phyloP scores from a whole-genome alignment of 176 grass and related monocot genomes.

The Poa annua region DNA sequence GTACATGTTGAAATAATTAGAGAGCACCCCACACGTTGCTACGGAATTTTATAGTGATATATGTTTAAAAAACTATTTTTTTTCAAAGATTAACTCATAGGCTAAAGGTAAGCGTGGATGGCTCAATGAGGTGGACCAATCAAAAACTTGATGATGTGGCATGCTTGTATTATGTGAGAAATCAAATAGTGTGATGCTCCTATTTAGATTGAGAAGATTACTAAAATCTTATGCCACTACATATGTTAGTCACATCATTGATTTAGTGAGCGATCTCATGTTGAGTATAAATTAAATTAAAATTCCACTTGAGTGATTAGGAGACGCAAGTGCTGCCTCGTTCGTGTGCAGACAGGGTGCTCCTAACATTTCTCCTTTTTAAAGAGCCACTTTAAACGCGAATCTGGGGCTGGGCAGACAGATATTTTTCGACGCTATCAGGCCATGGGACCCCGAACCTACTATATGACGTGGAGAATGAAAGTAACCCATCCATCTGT shows the following conservation, averaged over 20 bases:
- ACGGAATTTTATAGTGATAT: too few relatives aligned
- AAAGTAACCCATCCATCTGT: neutral
- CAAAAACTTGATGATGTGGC: too few relatives aligned
- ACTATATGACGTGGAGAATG: slow-evolving; percentile 14
- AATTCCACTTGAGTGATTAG: neutral
- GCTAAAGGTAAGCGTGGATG: too few relatives aligned
- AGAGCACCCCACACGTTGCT: too few relatives aligned
- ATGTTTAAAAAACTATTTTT: too few relatives aligned
- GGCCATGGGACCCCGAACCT: neutral
- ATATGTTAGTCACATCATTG: neutral
- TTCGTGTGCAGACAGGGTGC: neutral
- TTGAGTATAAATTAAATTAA: neutral
- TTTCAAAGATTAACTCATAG: too few relatives aligned
- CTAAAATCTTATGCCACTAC: neutral
- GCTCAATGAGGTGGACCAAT: too few relatives aligned
- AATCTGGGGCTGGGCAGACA: neutral
- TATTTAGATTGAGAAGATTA: too few relatives aligned
- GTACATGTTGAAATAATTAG: neutral
- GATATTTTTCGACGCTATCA: slow-evolving; percentile 37
- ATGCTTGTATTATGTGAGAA: too few relatives aligned
- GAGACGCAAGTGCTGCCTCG: neutral
- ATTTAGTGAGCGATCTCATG: neutral
- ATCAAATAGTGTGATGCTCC: too few relatives aligned
- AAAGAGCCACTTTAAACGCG: neutral
- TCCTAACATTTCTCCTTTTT: neutral